Conservation (phyloP, 2,329 filamentous ascomycete genomes). For the Phaeosphaeria sp. region DNA sequence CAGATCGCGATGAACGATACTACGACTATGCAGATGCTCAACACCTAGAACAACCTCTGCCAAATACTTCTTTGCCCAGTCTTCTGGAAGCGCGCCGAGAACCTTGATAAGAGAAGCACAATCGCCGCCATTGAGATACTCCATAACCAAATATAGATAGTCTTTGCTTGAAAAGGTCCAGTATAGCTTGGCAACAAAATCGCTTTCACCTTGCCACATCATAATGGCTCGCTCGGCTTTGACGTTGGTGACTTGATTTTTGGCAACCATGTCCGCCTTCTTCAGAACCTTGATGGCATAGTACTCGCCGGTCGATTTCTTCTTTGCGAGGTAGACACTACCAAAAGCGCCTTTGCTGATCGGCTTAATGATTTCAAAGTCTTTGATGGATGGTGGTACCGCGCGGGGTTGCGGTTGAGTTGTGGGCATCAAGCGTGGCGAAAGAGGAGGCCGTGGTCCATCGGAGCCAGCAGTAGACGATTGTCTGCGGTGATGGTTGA, state of each 20-base stretch:
- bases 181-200: conserved; percentile 98
- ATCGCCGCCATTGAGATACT: conserved; percentile 96
- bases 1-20: conserved; percentile 94
- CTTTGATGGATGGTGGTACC: conserved; percentile 94
- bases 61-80: conserved; percentile 98
- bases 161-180: conserved; percentile 99
- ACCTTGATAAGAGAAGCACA: conserved; percentile 97
- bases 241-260: conserved; percentile 98
- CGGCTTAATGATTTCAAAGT: conserved; percentile 99
- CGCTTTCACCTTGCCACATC: conserved; percentile 99
- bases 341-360: conserved; percentile 99
- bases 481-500: conserved; percentile 79
- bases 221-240: conserved; percentile 98
- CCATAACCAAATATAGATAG: conserved; percentile 98
- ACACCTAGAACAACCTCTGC: conserved; percentile 97
- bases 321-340: conserved; percentile 96
- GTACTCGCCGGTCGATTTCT: conserved; percentile 97
- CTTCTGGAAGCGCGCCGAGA: conserved; percentile 87
- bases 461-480: conserved; percentile 86
- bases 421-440: conserved; percentile 79
- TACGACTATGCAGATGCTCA: conserved; percentile 90
- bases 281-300: conserved; percentile 98
- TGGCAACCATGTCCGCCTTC: conserved; percentile 99
- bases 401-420: conserved; percentile 84
- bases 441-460: conserved; percentile 74